Base-by-base conservation (phyloP, 208 protist genomes). In the Wallacemonas sp. region DNA sequence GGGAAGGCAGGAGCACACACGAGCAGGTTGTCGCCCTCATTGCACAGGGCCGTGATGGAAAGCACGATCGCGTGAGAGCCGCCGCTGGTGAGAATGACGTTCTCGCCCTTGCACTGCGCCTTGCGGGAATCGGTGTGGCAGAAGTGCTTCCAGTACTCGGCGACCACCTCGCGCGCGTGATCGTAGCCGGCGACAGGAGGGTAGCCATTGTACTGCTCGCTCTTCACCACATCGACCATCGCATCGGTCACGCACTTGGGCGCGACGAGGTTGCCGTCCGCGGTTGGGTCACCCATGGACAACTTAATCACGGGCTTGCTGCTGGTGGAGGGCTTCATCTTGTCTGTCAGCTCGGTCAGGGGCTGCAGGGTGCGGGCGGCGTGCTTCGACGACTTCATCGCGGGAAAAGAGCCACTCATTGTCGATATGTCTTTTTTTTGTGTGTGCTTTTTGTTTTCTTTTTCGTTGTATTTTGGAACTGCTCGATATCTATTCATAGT, bases 1-100 rank as follows among this genome's bases (percentile, higher is more conserved):
- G 91, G 82, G 68, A 97, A 97, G 36, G 86, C 85, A n/a, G 94
- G 94, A 22, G 46, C 45, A 30, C 90, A 90, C 4, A 97, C 33
- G 15, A 97, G 79, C 28, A 97, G 79, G 58, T 96, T 95, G 39
- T 95, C 71, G 27, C 85, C 87, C 42, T 51, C 54, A 65, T 95
- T 79, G 49, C 58, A 61, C 11, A 97, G 39, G 4, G 77, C 88
- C 15, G 39, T 70, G 58, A 97, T 77, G 30, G 70, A 66, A 31
- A 97, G 71, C 19, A 96, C 82, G 22, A 97, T 63, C 9, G 91
- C 91, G 39, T 91, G 86, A 3, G 88, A 95, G 54, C 66, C 82
- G n/a, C 88, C 90, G 36, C 63, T 80, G 17, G 72, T 68, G 39
- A 93, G 56, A 26, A 93, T 66, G 1, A 93, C 76, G 49, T 93